phyloP scores from a whole-genome alignment of 306 rosid species.

The apple (Malus domestica) region DNA sequence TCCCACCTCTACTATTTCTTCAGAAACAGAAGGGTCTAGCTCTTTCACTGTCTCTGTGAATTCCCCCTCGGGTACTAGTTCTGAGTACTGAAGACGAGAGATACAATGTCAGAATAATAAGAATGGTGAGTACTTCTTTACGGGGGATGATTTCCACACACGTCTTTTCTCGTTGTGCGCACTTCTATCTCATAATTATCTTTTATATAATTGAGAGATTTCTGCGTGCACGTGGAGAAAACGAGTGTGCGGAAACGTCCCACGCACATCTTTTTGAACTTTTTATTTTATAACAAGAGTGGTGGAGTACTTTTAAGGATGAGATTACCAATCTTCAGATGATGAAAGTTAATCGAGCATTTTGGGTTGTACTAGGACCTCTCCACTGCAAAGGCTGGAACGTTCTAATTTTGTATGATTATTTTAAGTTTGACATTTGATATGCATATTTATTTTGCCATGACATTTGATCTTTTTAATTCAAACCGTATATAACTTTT shows the following conservation, averaged over 20 bases:
- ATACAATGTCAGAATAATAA: neutral
- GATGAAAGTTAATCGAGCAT: neutral
- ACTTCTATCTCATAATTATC: neutral
- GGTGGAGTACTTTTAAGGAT: no score
- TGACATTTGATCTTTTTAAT: neutral
- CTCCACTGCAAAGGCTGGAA: neutral
- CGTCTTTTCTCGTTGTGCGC: no score
- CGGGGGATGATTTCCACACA: no score
- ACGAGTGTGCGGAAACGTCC: neutral
- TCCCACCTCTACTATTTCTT: conserved; percentile 4
- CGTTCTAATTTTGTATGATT: neutral
- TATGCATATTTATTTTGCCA: neutral
- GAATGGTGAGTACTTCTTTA: neutral
- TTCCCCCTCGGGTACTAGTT: conserved; percentile 4
- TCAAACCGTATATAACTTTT: neutral
- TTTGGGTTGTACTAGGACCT: neutral
- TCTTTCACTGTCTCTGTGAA: conserved; percentile 2
- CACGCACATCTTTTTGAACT: no score
- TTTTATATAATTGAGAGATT: no score
- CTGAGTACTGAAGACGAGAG: neutral
- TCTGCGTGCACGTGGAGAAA: neutral
- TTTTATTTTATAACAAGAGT: no score
- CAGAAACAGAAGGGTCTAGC: conserved; percentile 11
- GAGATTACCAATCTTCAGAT: neutral
- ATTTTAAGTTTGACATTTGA: neutral